phyloP scores from a whole-genome alignment of 208 protist species.

The Porcisia deanei region DNA sequence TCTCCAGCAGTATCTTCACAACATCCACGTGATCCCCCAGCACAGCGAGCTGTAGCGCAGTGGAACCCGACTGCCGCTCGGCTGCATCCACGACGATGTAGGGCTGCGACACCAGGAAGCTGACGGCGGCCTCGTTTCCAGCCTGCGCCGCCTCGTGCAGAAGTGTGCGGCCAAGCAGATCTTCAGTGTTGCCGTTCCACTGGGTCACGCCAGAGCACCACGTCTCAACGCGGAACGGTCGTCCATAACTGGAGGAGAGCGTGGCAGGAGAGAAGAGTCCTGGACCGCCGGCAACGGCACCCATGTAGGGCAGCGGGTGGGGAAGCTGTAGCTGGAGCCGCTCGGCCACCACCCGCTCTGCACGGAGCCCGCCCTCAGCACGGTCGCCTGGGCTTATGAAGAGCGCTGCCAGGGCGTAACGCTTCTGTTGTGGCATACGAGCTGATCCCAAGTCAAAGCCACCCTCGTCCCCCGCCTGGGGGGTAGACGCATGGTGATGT shows the following conservation, averaged over 20 bases:
- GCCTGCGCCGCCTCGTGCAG: conserved; percentile 68
- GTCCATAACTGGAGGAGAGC: conserved; percentile 31
- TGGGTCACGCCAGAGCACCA: conserved; percentile 45
- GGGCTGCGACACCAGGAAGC: conserved; percentile 55
- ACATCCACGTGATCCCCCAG: conserved; percentile 39
- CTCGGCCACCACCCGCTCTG: conserved; percentile 65
- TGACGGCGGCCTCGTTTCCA: conserved; percentile 56
- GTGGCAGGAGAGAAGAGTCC: conserved; percentile 21
- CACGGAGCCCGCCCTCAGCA: conserved; percentile 27
- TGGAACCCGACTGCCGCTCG: conserved; percentile 51
- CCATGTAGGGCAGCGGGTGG: conserved; percentile 9
- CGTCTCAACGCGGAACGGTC: conserved; percentile 27
- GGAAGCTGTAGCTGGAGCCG: conserved; percentile 64
- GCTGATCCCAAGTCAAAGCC: conserved; percentile 3
- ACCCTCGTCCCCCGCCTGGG: neutral
- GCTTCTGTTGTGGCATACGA: conserved; percentile 21
- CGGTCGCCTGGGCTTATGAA: conserved; percentile 60
- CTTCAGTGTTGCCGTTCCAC: conserved; percentile 77
- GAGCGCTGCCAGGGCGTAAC: conserved; percentile 49
- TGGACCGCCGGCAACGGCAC: conserved; percentile 10
- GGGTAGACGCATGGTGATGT: neutral
- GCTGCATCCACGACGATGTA: conserved; percentile 56
- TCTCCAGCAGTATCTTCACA: conserved; percentile 48
- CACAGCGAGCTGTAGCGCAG: conserved; percentile 70
- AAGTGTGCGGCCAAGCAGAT: conserved; percentile 75